Evolutionary conservation across 352 stramenopile genomes (phyloP).

Genomic region (Pythium rishiriense): DNA sequence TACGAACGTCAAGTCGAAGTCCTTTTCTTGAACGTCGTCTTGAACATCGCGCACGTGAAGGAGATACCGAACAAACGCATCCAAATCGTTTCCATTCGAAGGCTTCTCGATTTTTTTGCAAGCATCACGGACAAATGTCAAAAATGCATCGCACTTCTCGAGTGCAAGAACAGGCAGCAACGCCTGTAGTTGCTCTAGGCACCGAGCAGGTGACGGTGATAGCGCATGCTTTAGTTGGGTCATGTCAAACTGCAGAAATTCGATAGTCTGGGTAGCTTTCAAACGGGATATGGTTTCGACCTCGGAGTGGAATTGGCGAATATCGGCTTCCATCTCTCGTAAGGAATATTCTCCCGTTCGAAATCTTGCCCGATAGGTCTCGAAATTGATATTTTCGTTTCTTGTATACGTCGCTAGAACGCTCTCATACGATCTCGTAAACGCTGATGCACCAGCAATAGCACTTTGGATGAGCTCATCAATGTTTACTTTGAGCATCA

Average conservation of each 20-base stretch:
- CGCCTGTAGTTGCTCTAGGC: slow-evolving; percentile 36
- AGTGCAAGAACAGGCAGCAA: slow-evolving; percentile 42
- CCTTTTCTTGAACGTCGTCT: slow-evolving; percentile 44
- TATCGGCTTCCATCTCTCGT: slow-evolving; percentile 39
- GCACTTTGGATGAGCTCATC: slow-evolving; percentile 39
- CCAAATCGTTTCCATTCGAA: slow-evolving; percentile 25
- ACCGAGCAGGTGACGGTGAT: slow-evolving; percentile 42
- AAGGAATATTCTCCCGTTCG: slow-evolving; percentile 46
- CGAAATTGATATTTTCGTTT: slow-evolving; percentile 56
- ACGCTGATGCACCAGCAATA: slow-evolving; percentile 22
- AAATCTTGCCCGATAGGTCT: slow-evolving; percentile 42
- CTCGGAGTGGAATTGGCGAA: slow-evolving; percentile 40
- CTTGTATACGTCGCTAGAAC: slow-evolving; percentile 36
- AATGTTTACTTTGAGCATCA: slow-evolving; percentile 38
- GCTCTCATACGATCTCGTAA: slow-evolving; percentile 37
- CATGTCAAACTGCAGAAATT: slow-evolving; percentile 54
- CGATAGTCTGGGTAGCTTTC: slow-evolving; percentile 23
- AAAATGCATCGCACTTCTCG: slow-evolving; percentile 51
- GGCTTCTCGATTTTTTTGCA: slow-evolving; percentile 56
- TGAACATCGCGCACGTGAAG: slow-evolving; percentile 51
- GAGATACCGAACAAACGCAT: slow-evolving; percentile 53
- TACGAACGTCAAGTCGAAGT: slow-evolving; percentile 50
- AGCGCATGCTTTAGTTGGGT: slow-evolving; percentile 37
- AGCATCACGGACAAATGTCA: slow-evolving; percentile 37
- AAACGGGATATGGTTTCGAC: slow-evolving; percentile 28